Evolutionary conservation across 23 red algal species (phyloP).

Genomic region (Gracilariopsis chorda): DNA sequence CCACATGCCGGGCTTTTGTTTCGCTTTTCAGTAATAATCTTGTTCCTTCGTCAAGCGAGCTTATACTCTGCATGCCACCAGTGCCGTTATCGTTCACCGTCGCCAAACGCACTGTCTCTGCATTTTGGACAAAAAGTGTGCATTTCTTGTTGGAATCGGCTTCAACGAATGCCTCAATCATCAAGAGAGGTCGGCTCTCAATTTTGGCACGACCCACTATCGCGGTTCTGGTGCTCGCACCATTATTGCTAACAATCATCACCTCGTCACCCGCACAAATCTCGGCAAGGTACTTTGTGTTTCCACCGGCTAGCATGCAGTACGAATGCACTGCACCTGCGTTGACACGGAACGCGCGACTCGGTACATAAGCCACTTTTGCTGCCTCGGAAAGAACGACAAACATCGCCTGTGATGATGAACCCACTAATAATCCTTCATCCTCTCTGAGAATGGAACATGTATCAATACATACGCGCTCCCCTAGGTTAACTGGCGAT

Average conservation of each 20-base stretch:
- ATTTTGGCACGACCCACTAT: conserved; percentile 73
- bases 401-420: conserved; percentile 49
- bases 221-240: conserved; percentile 35
- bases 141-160: background rate
- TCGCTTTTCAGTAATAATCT: conserved; percentile 42
- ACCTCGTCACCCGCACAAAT: conserved; percentile 56
- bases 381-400: conserved; percentile 68
- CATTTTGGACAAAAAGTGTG: conserved; percentile 77
- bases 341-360: conserved; percentile 82
- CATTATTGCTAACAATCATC: conserved; percentile 37
- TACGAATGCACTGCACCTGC: conserved; percentile 74
- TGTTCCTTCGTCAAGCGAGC: conserved; percentile 31
- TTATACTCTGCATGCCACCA: conserved; percentile 6
- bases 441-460: conserved; percentile 55
- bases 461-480: conserved; percentile 80
- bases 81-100: background rate
- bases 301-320: conserved; percentile 48
- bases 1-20: conserved; percentile 53
- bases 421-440: conserved; percentile 73
- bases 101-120: conserved; percentile 70
- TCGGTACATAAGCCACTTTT: conserved; percentile 42
- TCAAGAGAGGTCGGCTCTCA: conserved; percentile 63
- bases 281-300: conserved; percentile 67
- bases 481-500: conserved; percentile 32
- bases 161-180: conserved; percentile 37